phyloP scores from a whole-genome alignment of 2,329 filamentous ascomycete species.

The Bimuria novae-zelandiae region DNA sequence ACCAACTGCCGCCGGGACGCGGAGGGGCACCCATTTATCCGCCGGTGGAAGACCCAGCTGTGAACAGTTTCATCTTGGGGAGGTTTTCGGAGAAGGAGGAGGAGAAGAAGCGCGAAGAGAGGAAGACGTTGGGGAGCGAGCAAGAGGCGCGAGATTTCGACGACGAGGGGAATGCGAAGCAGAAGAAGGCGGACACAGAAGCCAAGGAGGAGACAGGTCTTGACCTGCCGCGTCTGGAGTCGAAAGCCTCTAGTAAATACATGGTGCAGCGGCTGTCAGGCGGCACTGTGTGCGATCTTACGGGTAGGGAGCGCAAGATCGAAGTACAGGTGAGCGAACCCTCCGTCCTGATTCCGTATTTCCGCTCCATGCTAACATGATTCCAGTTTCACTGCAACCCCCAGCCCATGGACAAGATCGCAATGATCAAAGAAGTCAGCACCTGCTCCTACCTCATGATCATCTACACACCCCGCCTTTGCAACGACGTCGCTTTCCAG shows the following conservation, averaged over 20 bases:
- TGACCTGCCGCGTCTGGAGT: constrained; percentile 68
- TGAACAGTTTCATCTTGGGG: constrained; percentile 78
- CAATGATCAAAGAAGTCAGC: constrained; percentile 89
- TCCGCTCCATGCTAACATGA: constrained; percentile 9
- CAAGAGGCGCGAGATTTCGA: constrained; percentile 38
- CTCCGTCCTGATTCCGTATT: constrained; percentile 9
- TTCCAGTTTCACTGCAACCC: constrained; percentile 74
- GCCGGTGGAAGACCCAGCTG: constrained; percentile 75
- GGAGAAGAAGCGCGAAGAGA: constrained; percentile 27
- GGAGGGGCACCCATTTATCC: constrained; percentile 70
- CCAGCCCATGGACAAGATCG: constrained; percentile 75
- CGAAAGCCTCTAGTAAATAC: constrained; percentile 83
- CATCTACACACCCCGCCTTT: constrained; percentile 85
- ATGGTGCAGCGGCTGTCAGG: constrained; percentile 80
- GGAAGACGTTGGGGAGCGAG: constrained; percentile 37
- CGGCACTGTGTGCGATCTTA: constrained; percentile 85
- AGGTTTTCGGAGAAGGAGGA: constrained; percentile 51
- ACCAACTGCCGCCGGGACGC: constrained; percentile 73
- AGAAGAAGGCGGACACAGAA: constrained; percentile 5
- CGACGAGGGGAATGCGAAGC: constrained; percentile 32
- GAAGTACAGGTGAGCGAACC: constrained; percentile 67
- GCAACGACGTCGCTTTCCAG: constrained; percentile 82
- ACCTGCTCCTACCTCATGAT: constrained; percentile 95
- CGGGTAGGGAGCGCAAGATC: constrained; percentile 77
- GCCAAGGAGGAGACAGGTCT: constrained; percentile 27